phyloP scores from a whole-genome alignment of 169 alveolate species.

The Eimeria zaria region DNA sequence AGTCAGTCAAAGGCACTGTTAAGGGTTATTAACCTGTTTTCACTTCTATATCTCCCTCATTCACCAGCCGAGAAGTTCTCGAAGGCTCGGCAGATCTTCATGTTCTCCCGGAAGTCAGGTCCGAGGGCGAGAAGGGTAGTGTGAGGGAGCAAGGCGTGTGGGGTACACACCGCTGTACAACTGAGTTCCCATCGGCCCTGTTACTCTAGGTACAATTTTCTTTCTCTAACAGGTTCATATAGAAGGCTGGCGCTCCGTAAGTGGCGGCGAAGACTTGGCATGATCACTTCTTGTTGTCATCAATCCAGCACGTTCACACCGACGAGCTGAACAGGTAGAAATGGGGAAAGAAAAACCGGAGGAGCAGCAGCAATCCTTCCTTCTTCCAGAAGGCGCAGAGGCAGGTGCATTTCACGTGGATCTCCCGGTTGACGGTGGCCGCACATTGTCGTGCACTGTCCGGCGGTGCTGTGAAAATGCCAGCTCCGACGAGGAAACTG shows the following conservation, averaged over 20 bases:
- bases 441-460: constrained; percentile 66
- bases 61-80: not conserved
- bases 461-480: constrained; percentile 10
- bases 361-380: constrained; percentile 1
- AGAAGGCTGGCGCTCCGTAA: not conserved
- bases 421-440: constrained; percentile 80
- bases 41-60: not conserved
- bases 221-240: not conserved
- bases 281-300: not conserved
- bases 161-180: constrained; percentile 15
- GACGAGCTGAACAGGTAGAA: constrained; percentile 33
- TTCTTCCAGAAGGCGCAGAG: constrained; percentile 47
- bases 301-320: not conserved
- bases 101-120: not conserved
- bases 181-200: not conserved
- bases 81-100: not conserved
- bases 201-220: not conserved
- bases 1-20: constrained; percentile 3
- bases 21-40: not conserved
- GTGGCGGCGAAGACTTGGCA: constrained; percentile 32
- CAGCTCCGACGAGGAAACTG: constrained; percentile 3
- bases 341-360: constrained; percentile 2
- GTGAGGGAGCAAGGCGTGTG: constrained; percentile 11
- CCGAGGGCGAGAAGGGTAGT: not conserved
- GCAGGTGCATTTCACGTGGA: constrained; percentile 26